These are phyloP conservation scores for Geranium incanum DNA, from an alignment of 441 rosid genomes.

Conservation along the genomic window DNA sequence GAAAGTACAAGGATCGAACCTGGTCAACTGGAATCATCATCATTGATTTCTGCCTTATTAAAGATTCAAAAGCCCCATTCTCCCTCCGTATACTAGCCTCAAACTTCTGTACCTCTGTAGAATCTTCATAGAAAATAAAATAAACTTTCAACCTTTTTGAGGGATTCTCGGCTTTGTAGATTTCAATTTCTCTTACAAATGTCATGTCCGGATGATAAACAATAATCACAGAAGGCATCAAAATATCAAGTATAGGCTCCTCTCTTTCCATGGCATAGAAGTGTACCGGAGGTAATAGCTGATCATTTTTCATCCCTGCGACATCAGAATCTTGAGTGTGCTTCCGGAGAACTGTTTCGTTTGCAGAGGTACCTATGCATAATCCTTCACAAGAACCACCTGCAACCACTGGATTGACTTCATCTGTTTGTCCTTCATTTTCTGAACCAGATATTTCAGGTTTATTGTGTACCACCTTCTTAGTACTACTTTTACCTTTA, in stretches of 20 bases:
- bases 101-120: slow-evolving; percentile 87
- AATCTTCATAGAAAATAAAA: slow-evolving; percentile 84
- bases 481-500: slow-evolving; percentile 26
- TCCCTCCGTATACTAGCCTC: slow-evolving; percentile 91
- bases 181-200: slow-evolving; percentile 88
- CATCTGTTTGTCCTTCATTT: slow-evolving; percentile 32
- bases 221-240: slow-evolving; percentile 70
- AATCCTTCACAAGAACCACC: slow-evolving; percentile 18
- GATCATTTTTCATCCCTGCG: slow-evolving; percentile 19
- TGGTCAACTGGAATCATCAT: slow-evolving; percentile 96
- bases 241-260: slow-evolving; percentile 65
- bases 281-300: slow-evolving; percentile 58
- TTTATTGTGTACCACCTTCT: slow-evolving; percentile 26
- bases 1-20: slow-evolving; percentile 33
- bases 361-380: slow-evolving; percentile 15
- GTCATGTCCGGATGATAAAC: slow-evolving; percentile 83
- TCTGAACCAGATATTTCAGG: slow-evolving; percentile 31
- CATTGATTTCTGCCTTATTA: slow-evolving; percentile 86
- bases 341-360: slow-evolving; percentile 26
- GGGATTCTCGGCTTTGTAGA: slow-evolving; percentile 86
- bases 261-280: slow-evolving; percentile 77
- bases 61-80: slow-evolving; percentile 87
- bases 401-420: slow-evolving; percentile 21
- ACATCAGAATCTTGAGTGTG: slow-evolving; percentile 23
- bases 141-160: slow-evolving; percentile 61